A percentile compares a stretch with the other conserved stretches of the same genome.
Conservation (phyloP, 257 asterid species). For the Solanum lycopersicoides region DNA sequence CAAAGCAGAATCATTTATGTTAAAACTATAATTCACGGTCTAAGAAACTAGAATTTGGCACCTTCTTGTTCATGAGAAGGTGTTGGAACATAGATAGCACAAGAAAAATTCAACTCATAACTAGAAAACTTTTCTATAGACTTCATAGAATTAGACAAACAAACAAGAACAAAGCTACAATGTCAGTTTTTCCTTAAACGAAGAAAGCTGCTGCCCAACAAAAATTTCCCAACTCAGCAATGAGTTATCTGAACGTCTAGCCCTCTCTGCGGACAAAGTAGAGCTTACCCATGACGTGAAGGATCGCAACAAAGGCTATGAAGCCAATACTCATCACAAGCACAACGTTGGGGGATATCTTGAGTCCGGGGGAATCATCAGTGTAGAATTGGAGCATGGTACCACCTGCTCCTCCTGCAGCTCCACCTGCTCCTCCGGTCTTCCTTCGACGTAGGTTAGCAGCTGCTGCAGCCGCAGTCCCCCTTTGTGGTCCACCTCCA, state of each 20-base stretch:
- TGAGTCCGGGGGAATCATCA: conserved; percentile 10
- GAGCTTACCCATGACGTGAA: conserved; percentile 15
- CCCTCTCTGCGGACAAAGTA: conserved; percentile 7
- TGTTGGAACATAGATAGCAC: background rate
- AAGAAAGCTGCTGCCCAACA: background rate
- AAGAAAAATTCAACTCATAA: background rate
- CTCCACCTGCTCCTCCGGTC: background rate
- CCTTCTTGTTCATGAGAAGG: background rate
- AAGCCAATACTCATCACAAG: conserved; percentile 15
- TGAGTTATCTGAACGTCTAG: background rate
- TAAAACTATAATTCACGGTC: background rate
- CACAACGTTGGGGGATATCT: conserved; percentile 12
- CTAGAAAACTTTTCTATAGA: background rate
- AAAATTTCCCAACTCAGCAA: background rate
- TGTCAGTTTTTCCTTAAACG: background rate
- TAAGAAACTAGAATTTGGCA: background rate
- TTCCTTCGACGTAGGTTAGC: conserved; percentile 9
- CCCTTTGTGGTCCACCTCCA: conserved; percentile 9
- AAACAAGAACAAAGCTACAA: background rate
- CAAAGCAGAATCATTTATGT: background rate
- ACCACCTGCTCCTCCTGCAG: conserved; percentile 4
- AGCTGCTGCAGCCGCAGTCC: conserved; percentile 7
- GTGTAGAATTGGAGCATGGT: conserved; percentile 16
- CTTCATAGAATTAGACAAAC: background rate
- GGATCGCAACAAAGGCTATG: conserved; percentile 8